Conservation (phyloP, 2,329 filamentous ascomycete species). For the Colletotrichum nymphaeae region DNA sequence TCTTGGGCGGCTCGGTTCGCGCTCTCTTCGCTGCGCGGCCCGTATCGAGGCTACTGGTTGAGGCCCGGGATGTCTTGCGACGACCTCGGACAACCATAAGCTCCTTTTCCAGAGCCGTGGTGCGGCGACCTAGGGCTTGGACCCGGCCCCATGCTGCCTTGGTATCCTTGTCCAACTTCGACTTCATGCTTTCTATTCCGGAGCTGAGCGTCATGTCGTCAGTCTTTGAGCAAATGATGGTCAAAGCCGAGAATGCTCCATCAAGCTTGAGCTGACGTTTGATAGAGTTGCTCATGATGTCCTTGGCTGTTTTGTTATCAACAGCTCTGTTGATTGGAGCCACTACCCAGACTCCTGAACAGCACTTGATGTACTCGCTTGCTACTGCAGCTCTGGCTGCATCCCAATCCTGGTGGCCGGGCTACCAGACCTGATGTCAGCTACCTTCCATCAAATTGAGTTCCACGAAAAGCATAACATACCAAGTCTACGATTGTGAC, state of each 20-base stretch:
- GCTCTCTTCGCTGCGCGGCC: neutral
- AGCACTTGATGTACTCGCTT: constrained; percentile 69
- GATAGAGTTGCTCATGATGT: constrained; percentile 67
- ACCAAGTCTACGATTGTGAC: constrained; percentile 1
- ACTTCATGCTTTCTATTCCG: constrained; percentile 29
- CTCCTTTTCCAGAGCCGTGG: neutral
- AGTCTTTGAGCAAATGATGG: constrained; percentile 73
- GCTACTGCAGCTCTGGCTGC: constrained; percentile 69
- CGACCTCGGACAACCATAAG: neutral
- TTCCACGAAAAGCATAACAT: neutral
- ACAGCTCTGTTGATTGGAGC: constrained; percentile 70
- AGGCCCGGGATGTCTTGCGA: neutral
- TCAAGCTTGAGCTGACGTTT: constrained; percentile 70
- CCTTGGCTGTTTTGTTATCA: constrained; percentile 69
- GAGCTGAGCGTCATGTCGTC: constrained; percentile 63
- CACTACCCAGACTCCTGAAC: constrained; percentile 70
- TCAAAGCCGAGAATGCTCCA: constrained; percentile 62
- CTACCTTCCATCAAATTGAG: rapidly evolving
- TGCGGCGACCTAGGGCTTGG: neutral
- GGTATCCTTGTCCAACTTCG: neutral
- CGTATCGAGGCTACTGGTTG: neutral
- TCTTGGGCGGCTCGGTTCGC: neutral
- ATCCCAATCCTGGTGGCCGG: constrained; percentile 70
- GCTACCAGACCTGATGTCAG: constrained; percentile 43
- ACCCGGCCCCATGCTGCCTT: neutral